Conservation (phyloP, 768 basidiomycete species). For the Hygrocybe coccinea region DNA sequence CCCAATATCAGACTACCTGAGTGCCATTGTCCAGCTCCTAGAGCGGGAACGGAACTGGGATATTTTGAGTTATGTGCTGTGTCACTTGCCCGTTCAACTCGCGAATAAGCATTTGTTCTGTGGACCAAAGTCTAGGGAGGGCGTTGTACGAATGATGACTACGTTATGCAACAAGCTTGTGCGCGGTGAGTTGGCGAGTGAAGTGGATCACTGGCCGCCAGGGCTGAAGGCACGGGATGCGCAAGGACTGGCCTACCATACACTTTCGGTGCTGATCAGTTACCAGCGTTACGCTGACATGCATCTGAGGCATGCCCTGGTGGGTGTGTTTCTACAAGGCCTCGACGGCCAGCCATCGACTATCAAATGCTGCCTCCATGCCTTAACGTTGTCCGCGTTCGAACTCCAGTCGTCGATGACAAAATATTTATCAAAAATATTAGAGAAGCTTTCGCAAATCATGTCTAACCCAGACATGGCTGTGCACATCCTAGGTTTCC, state of each 20-base stretch:
- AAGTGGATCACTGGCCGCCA: constrained; percentile 54
- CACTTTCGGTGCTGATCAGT: constrained; percentile 80
- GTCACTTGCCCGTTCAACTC: constrained; percentile 85
- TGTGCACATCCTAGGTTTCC: constrained; percentile 92
- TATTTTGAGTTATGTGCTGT: constrained; percentile 83
- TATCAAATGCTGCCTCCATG: constrained; percentile 87
- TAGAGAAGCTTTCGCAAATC: constrained; percentile 86
- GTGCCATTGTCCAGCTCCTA: constrained; percentile 57
- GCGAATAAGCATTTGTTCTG: constrained; percentile 96
- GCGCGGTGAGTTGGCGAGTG: constrained; percentile 50
- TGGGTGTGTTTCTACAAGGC: constrained; percentile 67
- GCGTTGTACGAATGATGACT: constrained; percentile 59
- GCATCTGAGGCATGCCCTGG: constrained; percentile 59
- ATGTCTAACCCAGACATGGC: constrained; percentile 92
- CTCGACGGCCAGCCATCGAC: constrained; percentile 66
- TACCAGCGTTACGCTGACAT: constrained; percentile 77
- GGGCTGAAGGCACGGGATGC: constrained; percentile 73
- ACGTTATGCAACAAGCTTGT: constrained; percentile 63
- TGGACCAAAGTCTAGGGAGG: constrained; percentile 70
- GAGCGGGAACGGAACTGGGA: constrained; percentile 86
- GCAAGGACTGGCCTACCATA: constrained; percentile 83
- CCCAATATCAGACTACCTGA: constrained; percentile 71
- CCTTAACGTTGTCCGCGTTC: constrained; percentile 80
- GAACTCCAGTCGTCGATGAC: constrained; percentile 81
- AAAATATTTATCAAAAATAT: constrained; percentile 69